phyloP scores from a whole-genome alignment of 1,284 basidiomycete species.

The Sporisorium iseilematis-ciliati region DNA sequence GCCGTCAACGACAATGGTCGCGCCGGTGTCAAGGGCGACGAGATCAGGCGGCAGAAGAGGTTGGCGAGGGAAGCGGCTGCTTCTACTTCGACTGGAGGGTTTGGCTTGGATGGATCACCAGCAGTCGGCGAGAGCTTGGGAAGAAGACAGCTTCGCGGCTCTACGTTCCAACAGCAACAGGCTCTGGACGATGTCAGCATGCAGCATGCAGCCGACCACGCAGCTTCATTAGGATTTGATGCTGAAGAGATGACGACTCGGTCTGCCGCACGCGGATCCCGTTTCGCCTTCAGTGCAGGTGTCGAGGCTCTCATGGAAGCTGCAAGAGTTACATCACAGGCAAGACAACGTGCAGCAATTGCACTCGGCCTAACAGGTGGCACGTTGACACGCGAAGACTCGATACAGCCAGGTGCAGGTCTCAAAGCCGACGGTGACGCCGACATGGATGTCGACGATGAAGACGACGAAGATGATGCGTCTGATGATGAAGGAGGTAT shows the following conservation, averaged over 20 bases:
- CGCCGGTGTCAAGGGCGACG: slow-evolving; percentile 43
- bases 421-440: slow-evolving; percentile 20
- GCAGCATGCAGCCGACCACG: slow-evolving; percentile 11
- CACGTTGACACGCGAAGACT: slow-evolving; percentile 34
- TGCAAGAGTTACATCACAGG: slow-evolving; percentile 36
- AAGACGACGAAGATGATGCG: slow-evolving; percentile 27
- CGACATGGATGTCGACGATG: slow-evolving; percentile 41
- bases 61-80: slow-evolving; percentile 29
- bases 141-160: slow-evolving; percentile 30
- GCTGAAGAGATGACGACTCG: slow-evolving; percentile 19
- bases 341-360: slow-evolving; percentile 39
- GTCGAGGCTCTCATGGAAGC: slow-evolving; percentile 48
- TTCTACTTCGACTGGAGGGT: slow-evolving; percentile 2
- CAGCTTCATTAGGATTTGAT: slow-evolving; percentile 2
- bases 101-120: neutral
- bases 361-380: slow-evolving; percentile 40
- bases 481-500: slow-evolving; percentile 30
- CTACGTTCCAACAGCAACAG: slow-evolving; percentile 18
- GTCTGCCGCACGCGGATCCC: slow-evolving; percentile 21
- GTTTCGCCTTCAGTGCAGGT: slow-evolving; percentile 36
- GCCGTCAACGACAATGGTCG: slow-evolving; percentile 56
- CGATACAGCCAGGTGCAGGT: slow-evolving; percentile 16
- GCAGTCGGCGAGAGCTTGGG: slow-evolving; percentile 9
- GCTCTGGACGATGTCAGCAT: slow-evolving; percentile 5
- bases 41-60: slow-evolving; percentile 31